phyloP scores from a whole-genome alignment of 2,329 filamentous ascomycete species.

The Penicillium sp. region DNA sequence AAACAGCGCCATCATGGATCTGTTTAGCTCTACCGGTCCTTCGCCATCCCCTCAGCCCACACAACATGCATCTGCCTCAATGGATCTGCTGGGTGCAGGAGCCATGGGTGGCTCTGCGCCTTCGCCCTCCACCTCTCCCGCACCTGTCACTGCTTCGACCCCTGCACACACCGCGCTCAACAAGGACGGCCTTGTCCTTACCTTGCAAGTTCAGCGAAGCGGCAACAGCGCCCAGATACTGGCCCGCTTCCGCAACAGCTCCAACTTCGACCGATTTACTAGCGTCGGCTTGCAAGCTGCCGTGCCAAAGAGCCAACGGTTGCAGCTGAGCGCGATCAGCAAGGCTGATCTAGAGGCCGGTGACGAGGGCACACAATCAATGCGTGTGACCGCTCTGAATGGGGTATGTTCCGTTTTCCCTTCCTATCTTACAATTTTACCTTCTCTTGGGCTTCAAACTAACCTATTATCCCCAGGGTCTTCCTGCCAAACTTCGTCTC shows the following conservation, averaged over 20 bases:
- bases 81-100: constrained; percentile 41
- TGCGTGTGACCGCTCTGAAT: constrained; percentile 80
- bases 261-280: constrained; percentile 63
- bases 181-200: constrained; percentile 78
- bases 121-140: constrained; percentile 48
- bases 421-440: neutral
- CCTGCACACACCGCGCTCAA: constrained; percentile 72
- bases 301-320: constrained; percentile 91
- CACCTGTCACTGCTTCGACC: constrained; percentile 46
- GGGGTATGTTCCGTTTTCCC: constrained; percentile 67
- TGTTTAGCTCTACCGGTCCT: constrained; percentile 61
- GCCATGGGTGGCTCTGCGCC: constrained; percentile 34
- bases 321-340: constrained; percentile 88
- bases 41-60: constrained; percentile 50
- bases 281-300: constrained; percentile 86
- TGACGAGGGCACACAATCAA: constrained; percentile 81
- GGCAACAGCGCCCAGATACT: constrained; percentile 68
- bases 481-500: constrained; percentile 68
- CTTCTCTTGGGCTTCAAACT: constrained; percentile 24
- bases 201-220: constrained; percentile 79
- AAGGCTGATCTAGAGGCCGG: constrained; percentile 72
- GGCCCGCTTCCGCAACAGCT: constrained; percentile 78
- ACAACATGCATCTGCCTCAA: constrained; percentile 44
- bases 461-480: constrained; percentile 55
- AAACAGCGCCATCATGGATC: constrained; percentile 82